These are phyloP conservation scores for Talinum fruticosum DNA, from an alignment of 148 eudicot genomes.

Conservation along the genomic window DNA sequence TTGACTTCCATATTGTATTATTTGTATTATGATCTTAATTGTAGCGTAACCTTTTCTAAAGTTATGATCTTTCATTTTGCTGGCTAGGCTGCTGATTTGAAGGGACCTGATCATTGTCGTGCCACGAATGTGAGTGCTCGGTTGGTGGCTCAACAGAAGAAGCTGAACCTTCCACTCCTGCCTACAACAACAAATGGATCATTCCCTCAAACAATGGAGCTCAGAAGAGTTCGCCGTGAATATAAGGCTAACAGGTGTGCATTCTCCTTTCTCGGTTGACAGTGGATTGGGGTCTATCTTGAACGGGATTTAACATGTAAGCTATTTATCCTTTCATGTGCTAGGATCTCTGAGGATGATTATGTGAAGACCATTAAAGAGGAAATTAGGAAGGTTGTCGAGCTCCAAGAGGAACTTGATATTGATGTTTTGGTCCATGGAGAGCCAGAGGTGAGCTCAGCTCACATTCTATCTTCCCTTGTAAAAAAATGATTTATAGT, in stretches of 20 bases:
- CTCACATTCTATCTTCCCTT: neutral
- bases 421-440: conserved; percentile 74
- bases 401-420: conserved; percentile 74
- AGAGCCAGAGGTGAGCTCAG: conserved; percentile 53
- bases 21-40: neutral
- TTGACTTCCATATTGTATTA: neutral
- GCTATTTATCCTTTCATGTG: conserved; percentile 5
- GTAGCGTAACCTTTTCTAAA: neutral
- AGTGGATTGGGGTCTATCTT: neutral
- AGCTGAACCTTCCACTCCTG: conserved; percentile 62
- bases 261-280: neutral
- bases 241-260: conserved; percentile 66
- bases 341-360: conserved; percentile 64
- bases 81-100: conserved; percentile 47
- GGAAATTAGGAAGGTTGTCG: conserved; percentile 60
- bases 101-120: conserved; percentile 60
- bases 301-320: neutral
- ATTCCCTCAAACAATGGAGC: conserved; percentile 72
- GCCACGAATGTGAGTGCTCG: conserved; percentile 57
- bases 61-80: conserved; percentile 1
- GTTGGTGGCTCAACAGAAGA: conserved; percentile 62
- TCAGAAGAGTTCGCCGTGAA: conserved; percentile 68
- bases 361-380: conserved; percentile 59
- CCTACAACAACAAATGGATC: conserved; percentile 81
- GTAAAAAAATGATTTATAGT: neutral